Base-by-base conservation (phyloP, 2,329 filamentous ascomycete genomes). In the Fusarium armeniacum region DNA sequence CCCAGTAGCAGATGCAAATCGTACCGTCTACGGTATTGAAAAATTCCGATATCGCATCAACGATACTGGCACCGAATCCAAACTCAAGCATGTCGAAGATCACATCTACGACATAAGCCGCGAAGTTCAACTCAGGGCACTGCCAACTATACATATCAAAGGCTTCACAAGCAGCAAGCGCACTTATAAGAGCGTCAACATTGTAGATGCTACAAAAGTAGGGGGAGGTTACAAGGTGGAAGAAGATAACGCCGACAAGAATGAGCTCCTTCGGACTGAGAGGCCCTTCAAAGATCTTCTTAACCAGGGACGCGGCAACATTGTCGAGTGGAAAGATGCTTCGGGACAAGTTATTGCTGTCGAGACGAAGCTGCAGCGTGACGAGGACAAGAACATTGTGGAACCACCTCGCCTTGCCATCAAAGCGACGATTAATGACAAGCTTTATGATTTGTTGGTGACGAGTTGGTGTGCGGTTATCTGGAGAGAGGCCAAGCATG, bases 91-190 rank as follows among this genome's bases (percentile, higher is more conserved):
- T 6, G 67, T 71, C 3, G 63, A 69, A 6, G 73, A 77, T 16
- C 76, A 78, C 50, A 77, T 77, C 13, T 78, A 78, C 41, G 74
- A 76, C 45, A 69, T 78, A 41, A 60, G 70, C 6, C 57, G 61
- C 1, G 73, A 70, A 6, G 58, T 62, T 7, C 36, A 8, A 61
- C 66, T 35, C 5, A 40, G 1, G 24, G n/a, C 6, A 33, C 49
- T 59, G 13, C 47, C 47, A 26, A 62, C 58, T 22, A 32, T 76
- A 2, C 41, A 35, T 3, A 64, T 78, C 15, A 40, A 58, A 2
- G 76, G 76, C 9, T 63, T 70, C 28, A 65, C 65, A 1, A 71
- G 62, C 35, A 67, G 58, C 6, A 76, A 71, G 36, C 65, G 68
- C 2, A 71, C 69, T 3, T 72, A 70, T 30, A 65, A 68, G 5